phyloP scores from a whole-genome alignment of 2,329 filamentous ascomycete genomes.

The Pestalotiopsis sp. region DNA sequence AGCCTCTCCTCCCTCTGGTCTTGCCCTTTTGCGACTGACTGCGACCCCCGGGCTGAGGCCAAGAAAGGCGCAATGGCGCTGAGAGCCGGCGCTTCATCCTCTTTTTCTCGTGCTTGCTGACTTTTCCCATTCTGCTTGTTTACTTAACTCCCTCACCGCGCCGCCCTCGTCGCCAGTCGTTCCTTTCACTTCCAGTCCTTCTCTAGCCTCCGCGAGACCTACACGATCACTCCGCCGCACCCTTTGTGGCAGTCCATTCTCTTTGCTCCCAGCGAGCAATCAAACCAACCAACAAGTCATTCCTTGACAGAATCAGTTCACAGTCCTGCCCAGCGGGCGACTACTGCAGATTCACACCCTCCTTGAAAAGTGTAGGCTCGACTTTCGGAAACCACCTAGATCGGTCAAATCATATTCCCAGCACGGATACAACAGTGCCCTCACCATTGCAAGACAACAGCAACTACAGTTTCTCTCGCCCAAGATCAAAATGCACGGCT shows the following conservation, averaged over 20 bases:
- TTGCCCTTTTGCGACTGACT: neutral
- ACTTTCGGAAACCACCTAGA: neutral
- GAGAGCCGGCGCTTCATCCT: constrained; percentile 1
- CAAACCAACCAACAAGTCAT: constrained; percentile 1
- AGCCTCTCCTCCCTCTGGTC: neutral
- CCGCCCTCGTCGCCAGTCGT: neutral
- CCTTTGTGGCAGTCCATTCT: constrained; percentile 7
- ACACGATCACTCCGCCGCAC: constrained; percentile 2
- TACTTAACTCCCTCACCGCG: neutral
- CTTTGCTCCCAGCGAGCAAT: constrained; percentile 9
- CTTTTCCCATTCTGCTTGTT: neutral
- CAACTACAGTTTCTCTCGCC: neutral
- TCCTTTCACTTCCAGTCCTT: neutral
- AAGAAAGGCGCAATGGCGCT: constrained; percentile 8
- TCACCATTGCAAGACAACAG: neutral
- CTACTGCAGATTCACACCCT: constrained; percentile 2
- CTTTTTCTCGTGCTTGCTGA: neutral
- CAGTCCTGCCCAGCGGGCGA: constrained; percentile 9
- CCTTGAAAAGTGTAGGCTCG: constrained; percentile 1
- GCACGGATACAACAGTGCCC: constrained; percentile 1
- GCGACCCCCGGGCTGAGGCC: neutral
- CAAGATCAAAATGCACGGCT: constrained; percentile 3
- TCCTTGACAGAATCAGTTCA: constrained; percentile 2
- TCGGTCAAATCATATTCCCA: neutral
- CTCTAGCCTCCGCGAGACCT: neutral